Evolutionary conservation across 2,329 filamentous ascomycete species (phyloP).

Genomic region (Trichoderma asperellum): DNA sequence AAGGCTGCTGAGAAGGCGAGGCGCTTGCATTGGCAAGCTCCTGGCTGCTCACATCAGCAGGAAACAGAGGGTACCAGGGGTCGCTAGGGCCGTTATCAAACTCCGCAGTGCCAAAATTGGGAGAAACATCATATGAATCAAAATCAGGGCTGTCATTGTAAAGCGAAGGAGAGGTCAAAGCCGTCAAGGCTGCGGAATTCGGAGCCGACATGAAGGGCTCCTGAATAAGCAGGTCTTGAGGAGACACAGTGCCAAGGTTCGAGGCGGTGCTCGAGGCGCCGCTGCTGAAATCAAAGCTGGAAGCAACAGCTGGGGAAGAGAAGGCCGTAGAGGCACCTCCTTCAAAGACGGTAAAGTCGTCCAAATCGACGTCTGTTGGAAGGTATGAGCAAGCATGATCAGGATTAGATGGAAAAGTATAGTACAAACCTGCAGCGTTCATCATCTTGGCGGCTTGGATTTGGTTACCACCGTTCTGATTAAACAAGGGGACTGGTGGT

Average conservation of each 20-base stretch:
- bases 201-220: slow-evolving; percentile 75
- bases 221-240: slow-evolving; percentile 75
- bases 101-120: slow-evolving; percentile 68
- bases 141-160: slow-evolving; percentile 77
- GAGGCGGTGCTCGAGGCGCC: slow-evolving; percentile 54
- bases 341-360: slow-evolving; percentile 62
- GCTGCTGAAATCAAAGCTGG: slow-evolving; percentile 55
- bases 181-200: slow-evolving; percentile 79
- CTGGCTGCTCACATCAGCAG: slow-evolving; percentile 48
- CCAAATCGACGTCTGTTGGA: slow-evolving; percentile 55
- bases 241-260: slow-evolving; percentile 76
- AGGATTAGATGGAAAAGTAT: not conserved
- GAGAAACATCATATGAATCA: slow-evolving; percentile 77
- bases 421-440: slow-evolving; percentile 46
- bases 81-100: slow-evolving; percentile 55
- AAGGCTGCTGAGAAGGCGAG: slow-evolving; percentile 50
- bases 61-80: slow-evolving; percentile 76
- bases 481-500: slow-evolving; percentile 74
- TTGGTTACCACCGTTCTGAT: slow-evolving; percentile 60
- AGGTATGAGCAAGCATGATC: slow-evolving; percentile 37
- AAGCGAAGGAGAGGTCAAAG: slow-evolving; percentile 82
- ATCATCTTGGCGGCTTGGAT: slow-evolving; percentile 52
- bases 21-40: slow-evolving; percentile 41
- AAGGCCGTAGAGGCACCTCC: slow-evolving; percentile 55
- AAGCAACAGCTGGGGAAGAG: slow-evolving; percentile 57